Evolutionary conservation across 257 asterid species (phyloP).

Genomic region (Capsicum rhomboideum): DNA sequence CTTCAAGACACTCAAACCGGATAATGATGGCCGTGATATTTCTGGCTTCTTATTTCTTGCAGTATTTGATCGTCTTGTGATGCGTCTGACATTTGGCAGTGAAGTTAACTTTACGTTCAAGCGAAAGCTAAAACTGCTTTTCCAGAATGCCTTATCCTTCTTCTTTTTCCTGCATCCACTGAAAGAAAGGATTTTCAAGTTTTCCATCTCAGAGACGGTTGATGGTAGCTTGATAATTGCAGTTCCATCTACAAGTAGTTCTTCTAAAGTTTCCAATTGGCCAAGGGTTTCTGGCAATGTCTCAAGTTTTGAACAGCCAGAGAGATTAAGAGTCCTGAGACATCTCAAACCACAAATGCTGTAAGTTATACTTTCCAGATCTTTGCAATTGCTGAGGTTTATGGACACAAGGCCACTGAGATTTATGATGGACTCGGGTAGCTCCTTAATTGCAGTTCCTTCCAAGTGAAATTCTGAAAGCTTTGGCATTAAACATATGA

Average conservation of each 20-base stretch:
- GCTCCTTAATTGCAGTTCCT: constrained; percentile 8
- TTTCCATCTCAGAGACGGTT: not conserved
- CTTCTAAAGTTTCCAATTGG: constrained; percentile 6
- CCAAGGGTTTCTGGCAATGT: constrained; percentile 8
- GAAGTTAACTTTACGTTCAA: not conserved
- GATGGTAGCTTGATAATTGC: constrained; percentile 3
- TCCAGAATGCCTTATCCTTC: not conserved
- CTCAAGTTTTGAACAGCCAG: constrained; percentile 9
- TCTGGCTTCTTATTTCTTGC: not conserved
- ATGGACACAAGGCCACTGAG: constrained; percentile 1
- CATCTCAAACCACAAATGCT: constrained; percentile 9
- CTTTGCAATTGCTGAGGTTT: constrained; percentile 2
- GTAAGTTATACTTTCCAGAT: constrained; percentile 1
- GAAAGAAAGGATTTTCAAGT: constrained; percentile 9
- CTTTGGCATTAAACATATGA: constrained; percentile 1
- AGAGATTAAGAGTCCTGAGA: constrained; percentile 2
- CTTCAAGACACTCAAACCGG: constrained; percentile 1
- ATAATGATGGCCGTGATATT: not conserved
- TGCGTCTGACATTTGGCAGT: not conserved
- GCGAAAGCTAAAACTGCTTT: not conserved
- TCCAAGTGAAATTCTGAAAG: constrained; percentile 13
- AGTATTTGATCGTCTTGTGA: not conserved
- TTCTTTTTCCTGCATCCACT: not conserved
- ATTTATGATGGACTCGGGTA: constrained; percentile 1
- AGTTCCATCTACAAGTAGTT: constrained; percentile 11